Percentiles rank a stretch among this genome's conserved stretches.
These are phyloP conservation scores for Candida rishiriensis DNA, from an alignment of 805 yeast species.

Conservation along the genomic window DNA sequence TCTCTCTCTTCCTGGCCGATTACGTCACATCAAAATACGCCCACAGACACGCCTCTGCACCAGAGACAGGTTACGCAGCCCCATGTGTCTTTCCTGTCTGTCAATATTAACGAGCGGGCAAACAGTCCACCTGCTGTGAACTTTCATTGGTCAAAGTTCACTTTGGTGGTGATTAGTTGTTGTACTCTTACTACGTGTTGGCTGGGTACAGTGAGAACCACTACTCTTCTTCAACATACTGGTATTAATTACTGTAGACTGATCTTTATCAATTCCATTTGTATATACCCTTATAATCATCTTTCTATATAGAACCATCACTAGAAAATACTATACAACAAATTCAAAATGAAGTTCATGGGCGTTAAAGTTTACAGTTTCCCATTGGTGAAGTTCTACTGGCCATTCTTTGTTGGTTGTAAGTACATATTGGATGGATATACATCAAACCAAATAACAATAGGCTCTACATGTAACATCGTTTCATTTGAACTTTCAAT, in stretches of 20 bases:
- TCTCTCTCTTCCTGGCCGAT: no score
- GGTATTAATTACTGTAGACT: no score
- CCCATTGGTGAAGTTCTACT: slow-evolving; percentile 58
- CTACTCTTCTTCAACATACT: no score
- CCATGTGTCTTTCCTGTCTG: neutral
- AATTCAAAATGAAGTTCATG: slow-evolving; percentile 27
- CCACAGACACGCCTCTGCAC: no score
- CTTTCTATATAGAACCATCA: no score
- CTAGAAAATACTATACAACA: neutral
- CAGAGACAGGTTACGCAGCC: slow-evolving; percentile 1
- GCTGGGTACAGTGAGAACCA: no score
- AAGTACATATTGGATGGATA: slow-evolving; percentile 34
- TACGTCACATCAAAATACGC: no score
- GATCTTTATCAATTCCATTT: neutral
- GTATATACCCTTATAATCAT: neutral
- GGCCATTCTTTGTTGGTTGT: slow-evolving; percentile 90
- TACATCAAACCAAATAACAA: no score
- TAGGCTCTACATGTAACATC: no score
- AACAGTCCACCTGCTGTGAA: neutral
- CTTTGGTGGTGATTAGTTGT: neutral
- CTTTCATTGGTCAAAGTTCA: neutral
- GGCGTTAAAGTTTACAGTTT: slow-evolving; percentile 33
- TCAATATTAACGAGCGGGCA: neutral
- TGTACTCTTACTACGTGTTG: no score
- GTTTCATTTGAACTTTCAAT: no score